Evolutionary conservation across 176 grass and related monocot species (phyloP), one percentile per base, ranked within the genome.

Genomic region (Melocanna baccifera): DNA sequence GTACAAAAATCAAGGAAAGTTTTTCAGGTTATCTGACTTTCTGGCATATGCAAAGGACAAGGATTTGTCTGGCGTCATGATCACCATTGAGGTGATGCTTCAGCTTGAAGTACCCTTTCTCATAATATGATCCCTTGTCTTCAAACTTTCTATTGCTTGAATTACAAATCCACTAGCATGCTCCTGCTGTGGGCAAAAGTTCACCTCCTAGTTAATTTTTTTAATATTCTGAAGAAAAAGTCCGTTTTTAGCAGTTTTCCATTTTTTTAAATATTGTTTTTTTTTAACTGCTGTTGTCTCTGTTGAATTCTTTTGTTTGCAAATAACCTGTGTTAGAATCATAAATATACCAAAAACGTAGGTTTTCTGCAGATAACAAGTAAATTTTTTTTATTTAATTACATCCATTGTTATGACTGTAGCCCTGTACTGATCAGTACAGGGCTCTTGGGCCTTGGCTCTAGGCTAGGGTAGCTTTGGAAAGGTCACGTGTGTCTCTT

Each of bases 21-120:
- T 98, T 84, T 5, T 90, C 53, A 95, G 23, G 43, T 70, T 98
- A 73, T 90, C 93, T 73, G 89, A 95, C 12, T 98, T 95, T 62
- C 86, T 98, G 77, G 43, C 69, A 26, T 79, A 91, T 16, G 89
- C 77, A 13, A 93, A 84, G 59, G 77, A 92, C 37, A 90, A 89
- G 36, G 37, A 90, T 90, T 48, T 98, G 62, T 87, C 57, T 28
- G 96, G 96, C 81, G 37, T 95, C 72, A 84, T 95, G 83, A 86
- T 98, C 65, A 86, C 50, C 47, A 67, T 98, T 29, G 30, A 98
- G 93, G 96, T 94, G 61, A 89, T 74, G 53, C 55, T 67, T 87
- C 10, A 10, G 9, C 46, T 32, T 32, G 23, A 77, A 89, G 10
- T 76, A 69, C 42, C 40, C 0, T 13, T 55, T 43, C 30, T 41